Percentiles rank a stretch among this genome's conserved stretches.
Conservation (phyloP, 371 early-diverging fungal species). For the Parasitella parasitica region DNA sequence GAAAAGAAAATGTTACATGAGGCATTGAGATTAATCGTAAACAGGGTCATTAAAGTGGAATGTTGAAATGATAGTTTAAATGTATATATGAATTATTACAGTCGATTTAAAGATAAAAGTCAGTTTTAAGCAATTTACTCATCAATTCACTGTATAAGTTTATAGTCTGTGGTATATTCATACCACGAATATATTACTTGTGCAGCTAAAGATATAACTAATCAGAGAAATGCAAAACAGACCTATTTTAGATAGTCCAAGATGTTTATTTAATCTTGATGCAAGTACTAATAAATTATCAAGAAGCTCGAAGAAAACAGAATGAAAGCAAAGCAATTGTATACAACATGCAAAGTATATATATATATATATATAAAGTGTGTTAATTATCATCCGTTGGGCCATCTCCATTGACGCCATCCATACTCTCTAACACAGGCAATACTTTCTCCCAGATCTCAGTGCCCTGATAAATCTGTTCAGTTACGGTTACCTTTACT, state of each 20-base stretch:
- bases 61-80: too few relatives aligned
- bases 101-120: too few relatives aligned
- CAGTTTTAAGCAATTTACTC: too few relatives aligned
- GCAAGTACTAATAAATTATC: neutral
- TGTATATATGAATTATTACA: too few relatives aligned
- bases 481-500: slow-evolving; percentile 36
- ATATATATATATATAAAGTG: neutral
- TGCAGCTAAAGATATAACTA: neutral
- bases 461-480: slow-evolving; percentile 9
- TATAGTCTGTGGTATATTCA: too few relatives aligned
- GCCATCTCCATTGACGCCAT: slow-evolving; percentile 23
- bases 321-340: neutral
- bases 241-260: too few relatives aligned
- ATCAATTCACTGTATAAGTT: too few relatives aligned
- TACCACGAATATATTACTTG: neutral
- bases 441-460: slow-evolving; percentile 25
- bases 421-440: slow-evolving; percentile 24
- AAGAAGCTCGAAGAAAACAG: neutral
- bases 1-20: too few relatives aligned
- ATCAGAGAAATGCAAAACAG: too few relatives aligned
- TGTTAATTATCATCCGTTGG: neutral
- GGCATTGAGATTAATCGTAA: too few relatives aligned
- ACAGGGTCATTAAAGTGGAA: too few relatives aligned
- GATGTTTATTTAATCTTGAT: neutral
- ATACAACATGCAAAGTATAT: neutral